Percentiles rank a stretch among this genome's conserved stretches.
phyloP scores from a whole-genome alignment of 2,329 filamentous ascomycete genomes.

The Neocatenulostroma microsporum region DNA sequence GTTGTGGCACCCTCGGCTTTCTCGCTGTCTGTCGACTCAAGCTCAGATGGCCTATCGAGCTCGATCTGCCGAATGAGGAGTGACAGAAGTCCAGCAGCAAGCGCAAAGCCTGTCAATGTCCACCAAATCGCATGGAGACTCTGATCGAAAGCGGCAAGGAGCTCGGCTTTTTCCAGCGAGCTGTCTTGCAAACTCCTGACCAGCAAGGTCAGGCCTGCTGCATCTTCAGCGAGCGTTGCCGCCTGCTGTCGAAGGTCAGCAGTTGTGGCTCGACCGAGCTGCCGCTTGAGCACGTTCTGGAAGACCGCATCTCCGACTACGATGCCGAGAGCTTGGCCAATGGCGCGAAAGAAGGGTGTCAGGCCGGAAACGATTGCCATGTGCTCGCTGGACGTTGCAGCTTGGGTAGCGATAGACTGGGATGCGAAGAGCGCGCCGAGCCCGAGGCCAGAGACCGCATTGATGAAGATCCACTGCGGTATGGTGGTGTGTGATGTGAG shows the following conservation, averaged over 20 bases:
- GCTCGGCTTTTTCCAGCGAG: not conserved
- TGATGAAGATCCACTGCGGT: slow-evolving; percentile 53
- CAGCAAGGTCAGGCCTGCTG: not conserved
- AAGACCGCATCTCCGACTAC: not conserved
- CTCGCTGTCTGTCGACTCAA: too few relatives aligned
- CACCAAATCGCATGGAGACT: not conserved
- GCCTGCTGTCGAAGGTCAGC: not conserved
- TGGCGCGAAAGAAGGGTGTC: slow-evolving; percentile 5
- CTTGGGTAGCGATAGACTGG: slow-evolving; percentile 57
- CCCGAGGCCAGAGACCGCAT: slow-evolving; percentile 53
- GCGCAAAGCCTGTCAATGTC: too few relatives aligned
- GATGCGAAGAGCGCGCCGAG: slow-evolving; percentile 58
- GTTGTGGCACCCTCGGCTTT: too few relatives aligned
- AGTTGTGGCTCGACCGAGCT: too few relatives aligned
- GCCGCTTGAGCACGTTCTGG: slow-evolving; percentile 1
- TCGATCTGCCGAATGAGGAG: too few relatives aligned
- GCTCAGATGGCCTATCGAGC: too few relatives aligned
- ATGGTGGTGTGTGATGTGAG: slow-evolving; percentile 46
- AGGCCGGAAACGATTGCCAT: slow-evolving; percentile 8
- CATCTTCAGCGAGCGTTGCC: not conserved
- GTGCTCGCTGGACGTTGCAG: slow-evolving; percentile 39
- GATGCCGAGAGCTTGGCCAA: slow-evolving; percentile 4
- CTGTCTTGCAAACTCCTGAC: not conserved
- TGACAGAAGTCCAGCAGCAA: too few relatives aligned
- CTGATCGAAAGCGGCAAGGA: not conserved